Percentiles rank a stretch among this genome's conserved stretches.
Evolutionary conservation across 2,329 filamentous ascomycete species (phyloP).

Genomic region (Coccinonectria pachysandricola): DNA sequence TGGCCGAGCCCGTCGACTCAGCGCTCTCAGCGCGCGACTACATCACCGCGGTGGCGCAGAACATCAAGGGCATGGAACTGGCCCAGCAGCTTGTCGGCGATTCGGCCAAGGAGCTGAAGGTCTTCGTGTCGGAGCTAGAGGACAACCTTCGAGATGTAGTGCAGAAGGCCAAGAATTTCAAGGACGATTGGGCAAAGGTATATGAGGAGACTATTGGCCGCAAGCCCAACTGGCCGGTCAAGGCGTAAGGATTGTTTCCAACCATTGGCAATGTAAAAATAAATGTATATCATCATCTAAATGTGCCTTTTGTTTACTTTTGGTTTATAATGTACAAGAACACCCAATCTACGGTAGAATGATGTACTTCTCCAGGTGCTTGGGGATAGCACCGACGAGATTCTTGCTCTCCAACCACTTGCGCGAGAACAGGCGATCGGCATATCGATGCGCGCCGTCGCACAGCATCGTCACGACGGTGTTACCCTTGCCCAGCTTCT

Average conservation of each 20-base stretch:
- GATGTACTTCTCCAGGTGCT: slow-evolving; percentile 85
- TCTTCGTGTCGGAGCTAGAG: slow-evolving; percentile 28
- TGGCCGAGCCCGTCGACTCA: slow-evolving; percentile 1
- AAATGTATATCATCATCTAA: slow-evolving; percentile 20
- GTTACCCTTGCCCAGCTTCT: slow-evolving; percentile 78
- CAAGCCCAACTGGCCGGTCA: slow-evolving; percentile 19
- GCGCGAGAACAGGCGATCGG: slow-evolving; percentile 82
- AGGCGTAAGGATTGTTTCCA: too few relatives aligned
- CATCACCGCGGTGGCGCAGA: slow-evolving; percentile 19
- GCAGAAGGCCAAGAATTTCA: slow-evolving; percentile 6
- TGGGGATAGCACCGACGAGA: slow-evolving; percentile 68
- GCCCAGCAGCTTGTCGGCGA: slow-evolving; percentile 31
- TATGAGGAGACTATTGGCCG: slow-evolving; percentile 20
- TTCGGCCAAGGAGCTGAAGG: slow-evolving; percentile 22
- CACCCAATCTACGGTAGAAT: slow-evolving; percentile 56
- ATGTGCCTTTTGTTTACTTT: neutral
- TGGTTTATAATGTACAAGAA: slow-evolving; percentile 19
- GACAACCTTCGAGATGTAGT: slow-evolving; percentile 26
- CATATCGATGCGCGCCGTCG: slow-evolving; percentile 96
- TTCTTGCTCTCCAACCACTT: slow-evolving; percentile 88
- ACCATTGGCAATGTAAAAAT: slow-evolving; percentile 12
- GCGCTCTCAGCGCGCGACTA: slow-evolving; percentile 18
- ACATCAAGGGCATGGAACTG: slow-evolving; percentile 32
- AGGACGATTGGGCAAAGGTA: slow-evolving; percentile 13
- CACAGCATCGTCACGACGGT: slow-evolving; percentile 91